Base-by-base conservation (phyloP, 2,329 filamentous ascomycete species). In the Neopestalotiopsis sp. region DNA sequence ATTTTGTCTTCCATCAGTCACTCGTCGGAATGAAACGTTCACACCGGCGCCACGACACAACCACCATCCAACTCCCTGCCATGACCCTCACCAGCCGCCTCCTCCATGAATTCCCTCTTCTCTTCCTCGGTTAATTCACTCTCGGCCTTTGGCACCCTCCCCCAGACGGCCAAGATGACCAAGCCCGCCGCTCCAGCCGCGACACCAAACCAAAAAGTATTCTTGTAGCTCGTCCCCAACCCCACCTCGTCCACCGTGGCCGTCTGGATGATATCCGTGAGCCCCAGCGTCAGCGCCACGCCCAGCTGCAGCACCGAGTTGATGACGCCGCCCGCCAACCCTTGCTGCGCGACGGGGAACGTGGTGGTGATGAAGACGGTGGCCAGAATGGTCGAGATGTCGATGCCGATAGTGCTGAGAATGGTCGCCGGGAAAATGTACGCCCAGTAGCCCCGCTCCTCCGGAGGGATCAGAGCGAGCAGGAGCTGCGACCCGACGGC, bases 331-430 rank as follows among this genome's bases (percentile, higher is more conserved):
- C 57, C 57, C 4, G 57, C 57, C 7, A 59, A 28, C 10, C 57
- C 57, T 17, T 59, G 57, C 17, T 59, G 57, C 5, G 57, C 12
- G 9, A 28, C 30, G 57, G 92, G 91, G 70, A 94, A 83, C 14
- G 87, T 88, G 0, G 92, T 94, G 0, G 92, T 94, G 77, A 94
- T 91, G 79, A 93, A 94, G 69, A 95, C 87, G 74, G 92, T 94
- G 24, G 90, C 88, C 1, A 94, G 86, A 75, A 91, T 94, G 80
- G 91, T 94, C 10, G 89, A 89, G 68, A 94, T 89, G 75, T 95
- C 93, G 69, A 94, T 89, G n/a, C 91, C 91, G 42, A 94, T 83
- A 0, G 92, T 95, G 14, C 86, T 86, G 71, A 89, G 88, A 2
- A 91, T 78, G 89, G 92, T 92, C 66, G 88, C 82, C 0, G 92